Evolutionary conservation across 176 grass and related monocot species (phyloP), one percentile per base, ranked within the genome.

Genomic region (Carex pumila): DNA sequence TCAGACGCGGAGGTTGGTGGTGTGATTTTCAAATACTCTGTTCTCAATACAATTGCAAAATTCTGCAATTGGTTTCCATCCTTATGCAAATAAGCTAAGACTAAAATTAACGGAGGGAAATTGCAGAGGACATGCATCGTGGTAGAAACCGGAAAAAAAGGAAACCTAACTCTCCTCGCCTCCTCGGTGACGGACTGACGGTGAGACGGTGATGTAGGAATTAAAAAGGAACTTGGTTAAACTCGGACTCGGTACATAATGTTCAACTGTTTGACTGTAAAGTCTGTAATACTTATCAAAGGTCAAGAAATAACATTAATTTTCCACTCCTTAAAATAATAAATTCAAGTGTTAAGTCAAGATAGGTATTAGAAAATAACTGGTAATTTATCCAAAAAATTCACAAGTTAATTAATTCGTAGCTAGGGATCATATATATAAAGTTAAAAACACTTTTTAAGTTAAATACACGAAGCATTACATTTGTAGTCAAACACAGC

Each of bases 241-340:
- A 36, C 25, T 47, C 45, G 45, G 7, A 77, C 25, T 49, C 45
- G 45, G 7, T 77, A 17, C 37, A 71, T 71, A 31, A 10, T 36
- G 29, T 78, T 78, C 73, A 78, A 78, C 14, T 17, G 13, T 78
- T 57, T 78, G 25, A 78, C 73, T 78, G n/a, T 32, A 78, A 18
- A 57, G 25, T 57, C 73, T 78, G n/a, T 32, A 78, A 18, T 71
- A 71, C 7, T 19, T 19, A 57, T n/a, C 0, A 70, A 41, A 10
- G 14, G 52, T 78, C 73, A 78, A 52, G 50, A 34, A 57, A 7
- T 78, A 11, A 14, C 25, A 56, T 54, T 30, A 8, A 41, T 56
- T 32, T 78, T 0, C 15, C 25, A 11, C 5, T 13, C 6, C 5
- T 0, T 6, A 76, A 76, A 55, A 29, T 55, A 67, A 25, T 25